These are phyloP conservation scores for Penicillium silybi DNA, from an alignment of 495 filamentous ascomycete genomes.

Conservation along the genomic window DNA sequence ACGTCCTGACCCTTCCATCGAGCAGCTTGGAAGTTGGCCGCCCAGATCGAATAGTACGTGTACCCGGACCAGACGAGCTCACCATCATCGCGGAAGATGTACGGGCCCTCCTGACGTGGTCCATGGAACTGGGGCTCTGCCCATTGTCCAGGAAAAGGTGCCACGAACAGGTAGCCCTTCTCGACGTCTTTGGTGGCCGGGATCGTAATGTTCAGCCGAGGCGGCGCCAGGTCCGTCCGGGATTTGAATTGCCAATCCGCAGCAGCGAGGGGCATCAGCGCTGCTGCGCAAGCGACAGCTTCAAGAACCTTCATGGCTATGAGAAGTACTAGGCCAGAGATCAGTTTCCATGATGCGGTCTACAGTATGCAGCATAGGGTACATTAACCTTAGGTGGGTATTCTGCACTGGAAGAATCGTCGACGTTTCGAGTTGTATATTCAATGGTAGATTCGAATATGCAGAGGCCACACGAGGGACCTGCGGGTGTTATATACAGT, in stretches of 20 bases:
- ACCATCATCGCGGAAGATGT: slow-evolving; percentile 52
- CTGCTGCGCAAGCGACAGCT: slow-evolving; percentile 16
- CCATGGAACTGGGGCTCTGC: slow-evolving; percentile 37
- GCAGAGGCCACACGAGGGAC: background rate
- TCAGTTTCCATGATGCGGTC: slow-evolving; percentile 37
- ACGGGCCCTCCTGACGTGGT: slow-evolving; percentile 51
- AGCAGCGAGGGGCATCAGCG: slow-evolving; percentile 24
- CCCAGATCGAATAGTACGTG: slow-evolving; percentile 51
- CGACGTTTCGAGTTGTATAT: background rate
- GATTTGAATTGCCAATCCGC: slow-evolving; percentile 57
- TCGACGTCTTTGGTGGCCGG: slow-evolving; percentile 44
- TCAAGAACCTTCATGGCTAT: slow-evolving; percentile 35
- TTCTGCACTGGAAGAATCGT: slow-evolving; percentile 35
- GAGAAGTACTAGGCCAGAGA: slow-evolving; percentile 20
- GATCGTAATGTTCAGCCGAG: slow-evolving; percentile 54
- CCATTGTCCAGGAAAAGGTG: slow-evolving; percentile 47
- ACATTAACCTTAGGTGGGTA: slow-evolving; percentile 54
- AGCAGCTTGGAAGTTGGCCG: slow-evolving; percentile 43
- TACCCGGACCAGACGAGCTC: slow-evolving; percentile 56
- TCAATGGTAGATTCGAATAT: background rate
- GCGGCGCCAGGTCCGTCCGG: slow-evolving; percentile 52
- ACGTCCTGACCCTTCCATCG: slow-evolving; percentile 50
- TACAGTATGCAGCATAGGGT: slow-evolving; percentile 40
- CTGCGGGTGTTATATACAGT: background rate
- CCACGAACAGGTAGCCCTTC: slow-evolving; percentile 51